Base-by-base conservation (phyloP, 352 stramenopile species). In the Pythium phragmiticola region DNA sequence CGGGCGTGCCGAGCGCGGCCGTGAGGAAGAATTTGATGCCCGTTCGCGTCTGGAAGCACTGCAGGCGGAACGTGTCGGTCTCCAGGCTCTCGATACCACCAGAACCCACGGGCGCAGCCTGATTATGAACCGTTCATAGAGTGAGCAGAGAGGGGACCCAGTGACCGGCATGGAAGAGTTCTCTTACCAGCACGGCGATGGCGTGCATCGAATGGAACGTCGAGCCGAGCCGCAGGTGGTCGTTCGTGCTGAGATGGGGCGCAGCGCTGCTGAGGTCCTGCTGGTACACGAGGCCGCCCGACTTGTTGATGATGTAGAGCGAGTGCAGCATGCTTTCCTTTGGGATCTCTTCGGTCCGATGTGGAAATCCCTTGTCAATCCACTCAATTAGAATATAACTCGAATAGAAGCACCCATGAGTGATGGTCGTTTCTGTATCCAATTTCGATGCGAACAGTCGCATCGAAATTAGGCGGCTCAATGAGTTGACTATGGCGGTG, bases 151-250 rank as follows among this genome's bases (percentile, higher is more conserved):
- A 17, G 13, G 14, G 34, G 3, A 17, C 39, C 2, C 21, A n/a
- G 19, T 1, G 45, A 9, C 28, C 45, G 26, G 4, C 36, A 11
- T n/a, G 17, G 6, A 23, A 30, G 26, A 30, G 4, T 30, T 45
- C 9, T 72, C 60, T 62, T 64, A 83, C 75, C 52, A 96, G 68
- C 45, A 87, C 84, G 16, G 91, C 87, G 72, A 98, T 98, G 34
- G 89, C 92, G 73, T 98, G 89, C 77, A 98, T 94, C 60, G 85
- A 94, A 74, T 98, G 93, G 74, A 98, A 98, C 14, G 92, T 98
- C 13, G 93, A 98, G n/a, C 90, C 93, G 43, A 98, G 74, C 46
- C 92, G 82, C 49, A 98, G 73, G 68, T 94, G 93, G 65, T 98
- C 93, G 68, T 98, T 98, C 43, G 84, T 90, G 57, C 73, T 93